Evolutionary conservation across 2,329 filamentous ascomycete species (phyloP).

Genomic region (Eurotiales sp.): DNA sequence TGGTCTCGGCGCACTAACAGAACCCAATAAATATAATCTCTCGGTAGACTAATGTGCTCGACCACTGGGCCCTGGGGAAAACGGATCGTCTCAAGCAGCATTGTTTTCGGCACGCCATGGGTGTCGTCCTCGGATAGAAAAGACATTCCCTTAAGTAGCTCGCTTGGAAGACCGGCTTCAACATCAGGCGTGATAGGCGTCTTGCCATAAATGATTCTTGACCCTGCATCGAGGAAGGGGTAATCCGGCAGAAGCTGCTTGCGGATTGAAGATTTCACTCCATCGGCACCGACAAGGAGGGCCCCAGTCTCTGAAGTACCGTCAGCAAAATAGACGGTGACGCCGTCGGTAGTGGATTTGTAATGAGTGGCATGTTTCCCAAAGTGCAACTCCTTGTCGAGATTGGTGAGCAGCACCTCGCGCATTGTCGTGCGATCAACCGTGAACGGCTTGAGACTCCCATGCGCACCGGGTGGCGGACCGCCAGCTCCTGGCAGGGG

Average conservation of each 20-base stretch:
- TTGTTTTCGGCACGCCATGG: slow-evolving; percentile 15
- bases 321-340: slow-evolving; percentile 32
- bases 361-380: slow-evolving; percentile 27
- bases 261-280: slow-evolving; percentile 33
- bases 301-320: slow-evolving; percentile 28
- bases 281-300: slow-evolving; percentile 40
- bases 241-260: slow-evolving; percentile 35
- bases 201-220: slow-evolving; percentile 40
- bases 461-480: slow-evolving; percentile 16
- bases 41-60: slow-evolving; percentile 17
- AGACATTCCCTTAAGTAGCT: slow-evolving; percentile 17
- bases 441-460: slow-evolving; percentile 21
- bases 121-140: slow-evolving; percentile 14
- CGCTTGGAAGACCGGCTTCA: slow-evolving; percentile 12
- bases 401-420: slow-evolving; percentile 26
- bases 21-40: slow-evolving; percentile 27
- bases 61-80: slow-evolving; percentile 17
- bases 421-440: slow-evolving; percentile 35
- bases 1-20: slow-evolving; percentile 12
- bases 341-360: slow-evolving; percentile 17
- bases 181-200: slow-evolving; percentile 24
- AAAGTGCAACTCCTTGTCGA: slow-evolving; percentile 29
- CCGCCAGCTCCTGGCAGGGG: slow-evolving; percentile 8
- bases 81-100: slow-evolving; percentile 20
- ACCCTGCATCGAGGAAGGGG: slow-evolving; percentile 35